A percentile compares a stretch with the other conserved stretches of the same genome.
Evolutionary conservation across 805 yeast genomes (phyloP).

Genomic region (Hanseniaspora lachancei): DNA sequence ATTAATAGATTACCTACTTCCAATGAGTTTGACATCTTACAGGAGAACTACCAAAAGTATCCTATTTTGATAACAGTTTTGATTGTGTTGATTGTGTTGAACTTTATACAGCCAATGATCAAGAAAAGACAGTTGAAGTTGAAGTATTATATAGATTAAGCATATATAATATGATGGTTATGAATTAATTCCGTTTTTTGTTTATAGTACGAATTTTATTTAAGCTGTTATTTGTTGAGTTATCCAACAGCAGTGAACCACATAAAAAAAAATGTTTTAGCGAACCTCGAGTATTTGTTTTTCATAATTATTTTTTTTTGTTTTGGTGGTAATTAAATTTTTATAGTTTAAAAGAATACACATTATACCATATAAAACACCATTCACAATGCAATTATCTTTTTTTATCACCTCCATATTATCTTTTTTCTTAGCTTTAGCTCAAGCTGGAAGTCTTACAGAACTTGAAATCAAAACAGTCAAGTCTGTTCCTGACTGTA

Average conservation of each 20-base stretch:
- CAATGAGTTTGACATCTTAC: slow-evolving; percentile 64
- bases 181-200: background rate
- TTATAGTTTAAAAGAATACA: background rate
- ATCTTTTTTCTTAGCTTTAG: slow-evolving; percentile 12
- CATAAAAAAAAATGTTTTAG: too few species aligned
- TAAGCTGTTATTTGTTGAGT: too few species aligned
- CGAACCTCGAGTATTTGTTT: background rate
- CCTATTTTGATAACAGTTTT: slow-evolving; percentile 50
- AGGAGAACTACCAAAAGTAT: slow-evolving; percentile 50
- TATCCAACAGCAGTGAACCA: too few species aligned
- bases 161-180: background rate
- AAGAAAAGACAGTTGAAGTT: slow-evolving; percentile 38
- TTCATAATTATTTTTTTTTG: background rate
- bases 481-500: slow-evolving; percentile 42
- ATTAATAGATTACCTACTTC: slow-evolving; percentile 73
- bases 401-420: background rate
- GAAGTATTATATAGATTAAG: slow-evolving; percentile 34
- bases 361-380: background rate
- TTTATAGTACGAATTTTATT: too few species aligned
- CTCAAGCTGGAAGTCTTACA: slow-evolving; percentile 19
- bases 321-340: background rate
- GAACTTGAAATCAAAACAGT: slow-evolving; percentile 32
- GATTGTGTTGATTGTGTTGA: slow-evolving; percentile 35
- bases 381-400: background rate
- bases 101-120: slow-evolving; percentile 46